Conservation (phyloP, 2,329 filamentous ascomycete genomes). For the Alternaria novae-zelandiae region DNA sequence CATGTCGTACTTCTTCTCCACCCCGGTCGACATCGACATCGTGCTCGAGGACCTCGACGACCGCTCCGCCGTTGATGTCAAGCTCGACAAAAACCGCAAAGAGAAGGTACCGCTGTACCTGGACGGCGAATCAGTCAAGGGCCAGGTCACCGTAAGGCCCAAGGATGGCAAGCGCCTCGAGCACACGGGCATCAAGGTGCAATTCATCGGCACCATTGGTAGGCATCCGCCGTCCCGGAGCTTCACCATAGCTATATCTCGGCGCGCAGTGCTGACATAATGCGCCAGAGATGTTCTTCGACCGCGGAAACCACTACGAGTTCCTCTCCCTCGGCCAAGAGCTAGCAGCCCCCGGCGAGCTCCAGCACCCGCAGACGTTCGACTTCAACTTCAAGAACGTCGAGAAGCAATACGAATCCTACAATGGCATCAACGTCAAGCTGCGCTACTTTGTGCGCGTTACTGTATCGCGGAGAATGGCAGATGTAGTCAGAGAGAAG, state of each 20-base stretch:
- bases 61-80: constrained; percentile 93
- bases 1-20: constrained; percentile 96
- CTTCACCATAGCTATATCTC: neutral
- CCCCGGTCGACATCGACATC: constrained; percentile 97
- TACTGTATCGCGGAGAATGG: constrained; percentile 95
- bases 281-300: constrained; percentile 94
- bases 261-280: constrained; percentile 18
- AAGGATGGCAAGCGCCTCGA: constrained; percentile 98
- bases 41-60: constrained; percentile 96
- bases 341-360: constrained; percentile 92
- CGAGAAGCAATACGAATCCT: constrained; percentile 99
- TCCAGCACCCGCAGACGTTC: constrained; percentile 98
- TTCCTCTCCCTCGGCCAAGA: constrained; percentile 97
- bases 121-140: constrained; percentile 98
- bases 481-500: constrained; percentile 97
- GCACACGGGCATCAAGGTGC: constrained; percentile 98
- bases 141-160: constrained; percentile 89
- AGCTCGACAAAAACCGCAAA: constrained; percentile 96
- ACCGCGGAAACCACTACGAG: constrained; percentile 98
- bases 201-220: constrained; percentile 99
- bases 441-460: constrained; percentile 97
- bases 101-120: constrained; percentile 97
- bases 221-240: constrained; percentile 17
- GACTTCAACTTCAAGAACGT: constrained; percentile 99
- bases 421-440: constrained; percentile 99